Conservation (phyloP, 441 rosid species). For the Iberis amara region DNA sequence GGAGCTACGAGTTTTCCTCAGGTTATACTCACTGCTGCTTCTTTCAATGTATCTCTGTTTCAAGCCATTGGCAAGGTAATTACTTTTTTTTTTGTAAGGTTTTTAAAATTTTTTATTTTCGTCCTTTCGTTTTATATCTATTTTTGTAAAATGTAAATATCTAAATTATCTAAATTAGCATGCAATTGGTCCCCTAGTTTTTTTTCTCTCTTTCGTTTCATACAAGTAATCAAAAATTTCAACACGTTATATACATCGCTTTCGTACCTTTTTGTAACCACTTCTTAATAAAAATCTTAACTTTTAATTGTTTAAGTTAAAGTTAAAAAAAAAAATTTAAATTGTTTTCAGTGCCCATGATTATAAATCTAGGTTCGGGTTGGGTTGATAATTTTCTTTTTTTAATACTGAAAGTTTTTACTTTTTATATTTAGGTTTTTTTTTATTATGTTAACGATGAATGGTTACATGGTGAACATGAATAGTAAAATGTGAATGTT, state of each 20-base stretch:
- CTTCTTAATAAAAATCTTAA: too few species aligned
- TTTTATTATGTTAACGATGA: too few species aligned
- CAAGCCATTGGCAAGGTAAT: slow-evolving; percentile 83
- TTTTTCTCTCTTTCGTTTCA: slow-evolving; percentile 22
- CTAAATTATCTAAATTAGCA: background rate
- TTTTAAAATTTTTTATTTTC: background rate
- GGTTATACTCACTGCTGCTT: slow-evolving; percentile 84
- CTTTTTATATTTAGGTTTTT: too few species aligned
- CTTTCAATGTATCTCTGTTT: slow-evolving; percentile 74
- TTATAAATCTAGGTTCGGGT: background rate
- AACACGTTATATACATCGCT: slow-evolving; percentile 7
- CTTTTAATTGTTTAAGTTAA: too few species aligned
- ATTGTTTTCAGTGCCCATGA: slow-evolving; percentile 7
- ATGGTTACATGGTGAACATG: too few species aligned
- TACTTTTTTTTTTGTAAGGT: background rate
- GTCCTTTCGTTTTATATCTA: slow-evolving; percentile 22
- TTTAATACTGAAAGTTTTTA: too few species aligned
- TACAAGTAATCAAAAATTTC: slow-evolving; percentile 27
- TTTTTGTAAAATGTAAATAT: slow-evolving; percentile 24
- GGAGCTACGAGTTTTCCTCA: slow-evolving; percentile 96
- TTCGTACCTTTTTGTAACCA: too few species aligned
- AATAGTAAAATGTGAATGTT: too few species aligned
- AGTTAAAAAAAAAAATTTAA: too few species aligned
- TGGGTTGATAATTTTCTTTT: background rate
- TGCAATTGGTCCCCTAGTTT: slow-evolving; percentile 20